Conservation (phyloP, 1,139 yeast species). For the Blastobotrys serpentis region DNA sequence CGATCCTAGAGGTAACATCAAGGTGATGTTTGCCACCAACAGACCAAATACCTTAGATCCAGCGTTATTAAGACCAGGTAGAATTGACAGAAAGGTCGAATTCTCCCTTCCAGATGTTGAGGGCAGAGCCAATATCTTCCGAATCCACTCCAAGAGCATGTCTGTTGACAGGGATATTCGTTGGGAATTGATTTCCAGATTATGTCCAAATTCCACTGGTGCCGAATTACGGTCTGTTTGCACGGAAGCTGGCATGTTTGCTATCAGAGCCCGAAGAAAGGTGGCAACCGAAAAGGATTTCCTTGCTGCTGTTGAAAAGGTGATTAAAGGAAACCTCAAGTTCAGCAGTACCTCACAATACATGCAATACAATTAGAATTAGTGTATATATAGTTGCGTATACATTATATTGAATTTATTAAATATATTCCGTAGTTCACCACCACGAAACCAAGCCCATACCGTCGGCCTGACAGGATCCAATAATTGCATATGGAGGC, state of each 20-base stretch:
- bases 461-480: constrained; percentile 94
- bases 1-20: constrained; percentile 97
- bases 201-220: constrained; percentile 98
- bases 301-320: constrained; percentile 95
- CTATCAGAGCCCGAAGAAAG: constrained; percentile 95
- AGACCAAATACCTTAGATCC: constrained; percentile 98
- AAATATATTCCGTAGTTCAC: constrained; percentile 50
- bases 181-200: constrained; percentile 95
- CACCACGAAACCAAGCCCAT: constrained; percentile 97
- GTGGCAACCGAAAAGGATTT: constrained; percentile 98
- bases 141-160: constrained; percentile 95
- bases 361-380: constrained; percentile 79
- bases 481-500: constrained; percentile 81
- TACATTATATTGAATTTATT: background rate
- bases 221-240: constrained; percentile 96
- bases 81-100: constrained; percentile 97
- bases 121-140: constrained; percentile 95
- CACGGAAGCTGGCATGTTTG: constrained; percentile 99
- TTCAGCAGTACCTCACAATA: constrained; percentile 95
- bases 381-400: background rate
- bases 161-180: constrained; percentile 94
- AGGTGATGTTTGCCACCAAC: constrained; percentile 98
- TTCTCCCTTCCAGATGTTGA: constrained; percentile 94
- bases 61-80: constrained; percentile 94
- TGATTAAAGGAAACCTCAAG: constrained; percentile 96